Evolutionary conservation across 1,139 yeast genomes (phyloP), one percentile per base, ranked within the genome.

Genomic region (Candida glucosophila): DNA sequence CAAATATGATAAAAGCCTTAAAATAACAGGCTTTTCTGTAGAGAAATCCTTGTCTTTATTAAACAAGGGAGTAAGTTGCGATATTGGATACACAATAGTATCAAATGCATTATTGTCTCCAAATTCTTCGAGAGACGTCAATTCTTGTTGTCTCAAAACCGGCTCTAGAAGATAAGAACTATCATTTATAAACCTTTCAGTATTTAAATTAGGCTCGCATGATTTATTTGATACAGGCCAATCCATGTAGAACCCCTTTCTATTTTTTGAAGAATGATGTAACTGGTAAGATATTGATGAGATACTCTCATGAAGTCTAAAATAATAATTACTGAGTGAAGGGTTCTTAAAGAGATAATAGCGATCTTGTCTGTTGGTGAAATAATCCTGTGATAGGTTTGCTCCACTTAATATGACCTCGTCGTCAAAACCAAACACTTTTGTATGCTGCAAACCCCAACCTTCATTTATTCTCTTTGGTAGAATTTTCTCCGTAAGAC

Each of bases 401-500:
- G 98, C 98, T 3, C 98, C 99, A 12, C 85, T 73, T 24, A 92
- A 62, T 12, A 92, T 69, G 26, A 90, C 75, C 45, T 86, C 95
- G 42, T 86, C 76, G 49, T 90, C 99, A 44, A 86, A 77, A 2
- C 98, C 98, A 47, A 90, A 90, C 20, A 92, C 67, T 51, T 90
- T 90, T 98, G 90, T 92, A 49, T 90, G 99, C 52, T 90, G 99
- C 28, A 90, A 63, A 0, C 99, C 99, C 56, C 69, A 71, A 5
- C 94, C 90, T 55, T 90, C 99, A 49, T 88, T 86, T 35, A 88
- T 65, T 35, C 98, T 65, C 31, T 71, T 78, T 1, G 99, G 98
- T 4, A 86, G 65, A 25, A 82, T 30, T 12, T 57, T 43, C 43
- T 77, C 75, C 31, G 72, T 67, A 31, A 81, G 46, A 0, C 95